Evolutionary conservation across 768 basidiomycete species (phyloP).

Genomic region (Podaxis rugospora): DNA sequence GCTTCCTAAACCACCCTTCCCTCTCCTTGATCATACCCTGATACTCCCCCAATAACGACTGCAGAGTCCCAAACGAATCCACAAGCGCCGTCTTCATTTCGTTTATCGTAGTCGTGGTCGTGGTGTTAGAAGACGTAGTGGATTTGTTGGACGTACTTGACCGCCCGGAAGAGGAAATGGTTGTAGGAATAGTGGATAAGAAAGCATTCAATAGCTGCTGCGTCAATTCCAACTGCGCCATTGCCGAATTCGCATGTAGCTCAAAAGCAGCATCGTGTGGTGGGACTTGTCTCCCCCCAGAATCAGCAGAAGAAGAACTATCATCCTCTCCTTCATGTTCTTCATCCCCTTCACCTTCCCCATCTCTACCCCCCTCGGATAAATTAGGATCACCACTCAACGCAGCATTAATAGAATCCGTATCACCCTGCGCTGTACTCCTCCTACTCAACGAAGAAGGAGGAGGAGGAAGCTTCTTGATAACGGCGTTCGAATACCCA

Average conservation of each 20-base stretch:
- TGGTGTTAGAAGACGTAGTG: background rate
- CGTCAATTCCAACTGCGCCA: constrained; percentile 78
- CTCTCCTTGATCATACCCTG: constrained; percentile 65
- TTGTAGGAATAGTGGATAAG: constrained; percentile 27
- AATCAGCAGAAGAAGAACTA: constrained; percentile 41
- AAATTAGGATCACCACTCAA: background rate
- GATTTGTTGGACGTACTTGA: background rate
- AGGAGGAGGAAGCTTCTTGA: background rate
- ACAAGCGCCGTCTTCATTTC: constrained; percentile 49
- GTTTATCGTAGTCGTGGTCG: background rate
- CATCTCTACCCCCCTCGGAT: constrained; percentile 17
- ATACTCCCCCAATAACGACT: constrained; percentile 62
- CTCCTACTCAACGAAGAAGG: background rate
- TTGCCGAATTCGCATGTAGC: constrained; percentile 62
- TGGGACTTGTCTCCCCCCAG: constrained; percentile 29
- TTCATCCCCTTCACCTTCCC: constrained; percentile 35
- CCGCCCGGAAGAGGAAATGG: too few relatives aligned
- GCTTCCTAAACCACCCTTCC: constrained; percentile 75
- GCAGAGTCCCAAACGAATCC: constrained; percentile 54
- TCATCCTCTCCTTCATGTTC: constrained; percentile 27
- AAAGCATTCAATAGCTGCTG: constrained; percentile 54
- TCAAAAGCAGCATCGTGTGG: constrained; percentile 60
- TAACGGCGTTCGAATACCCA: constrained; percentile 24
- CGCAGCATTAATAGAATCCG: background rate
- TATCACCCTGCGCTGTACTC: background rate